Evolutionary conservation across 352 stramenopile species (phyloP).

Genomic region (Pythium angustatum): DNA sequence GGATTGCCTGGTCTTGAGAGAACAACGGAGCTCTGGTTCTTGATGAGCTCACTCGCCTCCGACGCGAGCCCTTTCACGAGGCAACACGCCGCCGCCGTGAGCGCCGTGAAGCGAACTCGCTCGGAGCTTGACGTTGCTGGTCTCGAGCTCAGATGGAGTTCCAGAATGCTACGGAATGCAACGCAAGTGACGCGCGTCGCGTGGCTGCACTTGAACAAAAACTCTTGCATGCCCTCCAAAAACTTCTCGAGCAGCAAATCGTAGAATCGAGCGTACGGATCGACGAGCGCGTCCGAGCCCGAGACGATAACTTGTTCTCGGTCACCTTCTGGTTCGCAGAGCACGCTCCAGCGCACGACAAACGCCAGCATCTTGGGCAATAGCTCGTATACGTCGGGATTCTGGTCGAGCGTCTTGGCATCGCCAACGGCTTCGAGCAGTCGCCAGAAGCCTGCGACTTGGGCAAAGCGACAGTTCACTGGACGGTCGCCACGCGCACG

Average conservation of each 20-base stretch:
- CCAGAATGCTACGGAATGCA: background rate
- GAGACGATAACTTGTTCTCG: background rate
- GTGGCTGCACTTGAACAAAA: conserved; percentile 51
- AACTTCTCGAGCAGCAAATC: conserved; percentile 71
- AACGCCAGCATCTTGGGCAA: conserved; percentile 38
- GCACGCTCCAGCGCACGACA: conserved; percentile 25
- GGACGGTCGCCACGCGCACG: background rate
- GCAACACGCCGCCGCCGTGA: conserved; percentile 35
- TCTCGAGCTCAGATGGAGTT: background rate
- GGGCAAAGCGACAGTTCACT: conserved; percentile 60
- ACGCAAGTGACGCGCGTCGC: conserved; percentile 16
- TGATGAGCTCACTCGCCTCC: conserved; percentile 20
- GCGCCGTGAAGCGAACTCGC: conserved; percentile 31
- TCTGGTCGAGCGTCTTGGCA: conserved; percentile 16
- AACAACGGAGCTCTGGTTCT: background rate
- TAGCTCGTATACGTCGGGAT: conserved; percentile 13
- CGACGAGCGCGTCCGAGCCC: background rate
- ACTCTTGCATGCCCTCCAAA: conserved; percentile 50
- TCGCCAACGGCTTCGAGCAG: conserved; percentile 47
- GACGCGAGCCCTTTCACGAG: conserved; percentile 50
- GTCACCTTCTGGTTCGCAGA: conserved; percentile 2
- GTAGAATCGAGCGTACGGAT: conserved; percentile 26
- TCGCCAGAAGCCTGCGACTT: conserved; percentile 57
- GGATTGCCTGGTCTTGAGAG: background rate
- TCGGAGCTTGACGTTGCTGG: background rate